phyloP scores from a whole-genome alignment of 352 stramenopile genomes.

The Globisporangium middletonii region DNA sequence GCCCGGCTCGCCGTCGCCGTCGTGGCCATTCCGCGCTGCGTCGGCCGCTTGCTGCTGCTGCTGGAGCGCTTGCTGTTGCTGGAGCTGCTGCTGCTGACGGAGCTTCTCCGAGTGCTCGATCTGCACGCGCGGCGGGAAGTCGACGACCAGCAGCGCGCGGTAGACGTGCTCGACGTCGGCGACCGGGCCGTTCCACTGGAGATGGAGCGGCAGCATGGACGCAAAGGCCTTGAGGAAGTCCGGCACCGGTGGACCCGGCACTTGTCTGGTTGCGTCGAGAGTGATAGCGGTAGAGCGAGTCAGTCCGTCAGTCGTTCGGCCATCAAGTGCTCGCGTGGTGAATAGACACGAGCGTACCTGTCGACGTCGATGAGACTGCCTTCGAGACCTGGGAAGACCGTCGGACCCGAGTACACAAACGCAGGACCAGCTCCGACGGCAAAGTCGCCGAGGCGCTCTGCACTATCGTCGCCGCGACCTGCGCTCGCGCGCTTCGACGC shows the following conservation, averaged over 20 bases:
- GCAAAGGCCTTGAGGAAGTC: constrained; percentile 85
- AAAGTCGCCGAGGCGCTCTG: constrained; percentile 17
- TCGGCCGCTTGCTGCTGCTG: constrained; percentile 48
- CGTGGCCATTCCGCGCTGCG: constrained; percentile 29
- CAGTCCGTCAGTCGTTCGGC: neutral
- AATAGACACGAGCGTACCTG: constrained; percentile 19
- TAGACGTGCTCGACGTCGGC: constrained; percentile 85
- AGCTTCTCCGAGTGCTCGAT: constrained; percentile 70
- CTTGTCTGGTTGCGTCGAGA: constrained; percentile 27
- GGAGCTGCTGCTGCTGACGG: constrained; percentile 57
- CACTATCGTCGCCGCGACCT: constrained; percentile 17
- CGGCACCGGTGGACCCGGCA: constrained; percentile 70
- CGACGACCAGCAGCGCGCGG: constrained; percentile 74
- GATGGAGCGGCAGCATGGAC: constrained; percentile 64
- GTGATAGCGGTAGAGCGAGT: neutral
- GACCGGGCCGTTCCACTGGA: constrained; percentile 85
- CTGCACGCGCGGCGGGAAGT: constrained; percentile 66
- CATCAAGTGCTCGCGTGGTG: neutral
- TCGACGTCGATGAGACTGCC: constrained; percentile 35
- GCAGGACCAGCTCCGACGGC: neutral
- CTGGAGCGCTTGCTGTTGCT: constrained; percentile 45
- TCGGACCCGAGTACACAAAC: constrained; percentile 12
- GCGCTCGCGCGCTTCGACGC: constrained; percentile 21
- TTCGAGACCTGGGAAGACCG: constrained; percentile 17
- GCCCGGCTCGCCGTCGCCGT: constrained; percentile 34